Conservation (phyloP, 495 filamentous ascomycete genomes). For the Aspergillus kassunensis region DNA sequence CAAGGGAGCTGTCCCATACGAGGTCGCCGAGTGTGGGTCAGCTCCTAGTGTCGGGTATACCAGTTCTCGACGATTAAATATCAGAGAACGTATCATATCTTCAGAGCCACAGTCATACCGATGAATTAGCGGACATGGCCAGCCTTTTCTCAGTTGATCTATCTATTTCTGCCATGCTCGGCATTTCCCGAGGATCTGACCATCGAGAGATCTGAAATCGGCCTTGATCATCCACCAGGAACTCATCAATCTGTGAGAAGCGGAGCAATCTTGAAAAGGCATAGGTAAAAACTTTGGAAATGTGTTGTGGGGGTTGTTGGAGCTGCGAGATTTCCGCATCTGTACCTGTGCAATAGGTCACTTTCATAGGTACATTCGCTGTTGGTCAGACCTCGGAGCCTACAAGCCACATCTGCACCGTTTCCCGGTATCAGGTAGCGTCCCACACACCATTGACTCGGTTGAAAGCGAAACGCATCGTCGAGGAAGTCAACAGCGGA, state of each 20-base stretch:
- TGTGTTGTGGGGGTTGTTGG: not conserved
- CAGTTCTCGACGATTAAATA: no score
- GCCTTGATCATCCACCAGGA: not conserved
- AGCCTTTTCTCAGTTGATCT: slow-evolving; percentile 5
- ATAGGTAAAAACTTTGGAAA: not conserved
- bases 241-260: not conserved
- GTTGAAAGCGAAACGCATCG: not conserved
- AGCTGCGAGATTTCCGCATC: not conserved
- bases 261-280: not conserved
- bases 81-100: no score
- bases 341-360: slow-evolving; percentile 9
- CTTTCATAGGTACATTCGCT: slow-evolving; percentile 6
- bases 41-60: no score
- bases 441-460: not conserved
- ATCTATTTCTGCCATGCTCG: slow-evolving; percentile 16
- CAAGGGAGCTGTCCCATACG: no score
- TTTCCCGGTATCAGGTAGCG: slow-evolving; percentile 8
- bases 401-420: slow-evolving; percentile 13
- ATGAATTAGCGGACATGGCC: no score
- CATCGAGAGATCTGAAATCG: not conserved
- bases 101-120: no score
- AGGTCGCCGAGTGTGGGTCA: no score
- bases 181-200: not conserved
- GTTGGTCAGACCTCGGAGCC: slow-evolving; percentile 8
- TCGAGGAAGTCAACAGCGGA: not conserved